Percentiles rank a stretch among this genome's conserved stretches.
phyloP scores from a whole-genome alignment of 179 eudicot species.

The Camellia oleifera region DNA sequence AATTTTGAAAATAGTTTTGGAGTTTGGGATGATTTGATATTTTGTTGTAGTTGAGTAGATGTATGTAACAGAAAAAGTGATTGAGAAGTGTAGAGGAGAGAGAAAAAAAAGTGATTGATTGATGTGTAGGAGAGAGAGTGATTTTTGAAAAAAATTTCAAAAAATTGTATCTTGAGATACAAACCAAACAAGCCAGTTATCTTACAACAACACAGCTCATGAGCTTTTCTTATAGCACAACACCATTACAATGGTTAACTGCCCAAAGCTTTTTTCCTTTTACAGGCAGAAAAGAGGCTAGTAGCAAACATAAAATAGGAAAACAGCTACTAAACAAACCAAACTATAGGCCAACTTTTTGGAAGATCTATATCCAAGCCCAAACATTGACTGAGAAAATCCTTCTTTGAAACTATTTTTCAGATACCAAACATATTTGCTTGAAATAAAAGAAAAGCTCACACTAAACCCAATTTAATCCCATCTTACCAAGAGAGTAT shows the following conservation, averaged over 20 bases:
- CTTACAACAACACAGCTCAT: neutral
- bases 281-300: neutral
- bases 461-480: neutral
- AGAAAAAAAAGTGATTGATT: too few species aligned
- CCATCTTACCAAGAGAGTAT: constrained; percentile 69
- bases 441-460: neutral
- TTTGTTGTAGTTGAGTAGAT: too few species aligned
- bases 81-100: too few species aligned
- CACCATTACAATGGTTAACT: neutral
- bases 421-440: neutral
- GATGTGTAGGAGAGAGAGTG: too few species aligned
- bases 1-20: too few species aligned
- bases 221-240: neutral
- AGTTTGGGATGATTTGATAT: too few species aligned
- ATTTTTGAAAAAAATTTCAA: too few species aligned
- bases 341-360: neutral
- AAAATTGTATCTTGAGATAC: too few species aligned
- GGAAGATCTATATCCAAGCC: neutral
- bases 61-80: too few species aligned
- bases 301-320: neutral
- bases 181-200: too few species aligned
- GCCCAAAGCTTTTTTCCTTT: neutral
- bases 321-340: constrained; percentile 6
- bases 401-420: neutral
- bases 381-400: neutral